phyloP scores from a whole-genome alignment of 2,329 filamentous ascomycete genomes.

The Mycocentrospora acerina region DNA sequence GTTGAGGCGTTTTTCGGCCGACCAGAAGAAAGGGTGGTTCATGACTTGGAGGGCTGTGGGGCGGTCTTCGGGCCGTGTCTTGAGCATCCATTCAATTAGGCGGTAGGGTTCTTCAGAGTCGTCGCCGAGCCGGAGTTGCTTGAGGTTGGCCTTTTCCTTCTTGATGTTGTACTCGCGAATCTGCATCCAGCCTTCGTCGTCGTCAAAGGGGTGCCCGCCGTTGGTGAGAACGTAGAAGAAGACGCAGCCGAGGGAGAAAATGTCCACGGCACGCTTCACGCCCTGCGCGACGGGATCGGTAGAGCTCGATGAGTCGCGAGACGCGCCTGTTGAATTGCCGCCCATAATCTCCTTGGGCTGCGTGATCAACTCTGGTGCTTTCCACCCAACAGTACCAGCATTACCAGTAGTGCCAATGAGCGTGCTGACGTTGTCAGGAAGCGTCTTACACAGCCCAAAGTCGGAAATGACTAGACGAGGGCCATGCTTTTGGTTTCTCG shows the following conservation, averaged over 20 bases:
- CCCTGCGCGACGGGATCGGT: constrained; percentile 60
- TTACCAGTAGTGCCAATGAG: constrained; percentile 93
- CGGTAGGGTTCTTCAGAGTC: constrained; percentile 86
- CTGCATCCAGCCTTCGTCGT: constrained; percentile 86
- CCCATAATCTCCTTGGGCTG: constrained; percentile 48
- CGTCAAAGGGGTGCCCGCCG: constrained; percentile 89
- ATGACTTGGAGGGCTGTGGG: constrained; percentile 79
- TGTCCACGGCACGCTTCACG: constrained; percentile 93
- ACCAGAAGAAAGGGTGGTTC: constrained; percentile 97
- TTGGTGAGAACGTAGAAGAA: constrained; percentile 98
- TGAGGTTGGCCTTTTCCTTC: constrained; percentile 76
- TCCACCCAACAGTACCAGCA: constrained; percentile 94
- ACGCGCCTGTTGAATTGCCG: constrained; percentile 47
- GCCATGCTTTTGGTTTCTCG: constrained; percentile 66
- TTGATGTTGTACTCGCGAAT: constrained; percentile 91
- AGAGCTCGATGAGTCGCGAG: constrained; percentile 44
- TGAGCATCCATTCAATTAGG: constrained; percentile 79
- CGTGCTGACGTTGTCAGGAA: constrained; percentile 91
- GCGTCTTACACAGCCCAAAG: constrained; percentile 95
- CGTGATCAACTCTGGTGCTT: constrained; percentile 87
- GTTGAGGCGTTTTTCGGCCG: constrained; percentile 78
- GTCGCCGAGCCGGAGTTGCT: constrained; percentile 75
- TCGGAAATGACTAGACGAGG: constrained; percentile 94
- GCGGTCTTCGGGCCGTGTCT: constrained; percentile 63
- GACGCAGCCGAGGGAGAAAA: constrained; percentile 95